These are phyloP conservation scores for Maudiozyma humilis DNA, from an alignment of 1,139 yeast genomes.

Conservation along the genomic window DNA sequence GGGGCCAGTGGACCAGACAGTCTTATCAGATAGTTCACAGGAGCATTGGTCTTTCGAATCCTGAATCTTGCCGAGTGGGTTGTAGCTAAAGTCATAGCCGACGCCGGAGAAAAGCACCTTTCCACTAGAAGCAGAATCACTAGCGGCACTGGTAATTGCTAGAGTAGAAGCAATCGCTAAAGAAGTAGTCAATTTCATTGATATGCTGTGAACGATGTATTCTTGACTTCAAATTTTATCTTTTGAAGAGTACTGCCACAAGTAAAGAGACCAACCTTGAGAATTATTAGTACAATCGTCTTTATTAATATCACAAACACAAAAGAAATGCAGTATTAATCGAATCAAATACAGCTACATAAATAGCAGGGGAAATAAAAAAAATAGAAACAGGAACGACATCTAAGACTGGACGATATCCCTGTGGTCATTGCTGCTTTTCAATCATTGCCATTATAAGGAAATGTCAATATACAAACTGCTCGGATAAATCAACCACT, in stretches of 20 bases:
- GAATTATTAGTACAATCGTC: no score
- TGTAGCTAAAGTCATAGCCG: constrained; percentile 57
- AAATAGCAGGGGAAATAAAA: not conserved
- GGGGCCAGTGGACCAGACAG: constrained; percentile 37
- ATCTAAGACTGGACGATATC: not conserved
- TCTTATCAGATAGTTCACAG: constrained; percentile 34
- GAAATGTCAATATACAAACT: not conserved
- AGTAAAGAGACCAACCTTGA: no score
- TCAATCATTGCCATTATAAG: not conserved
- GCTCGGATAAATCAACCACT: not conserved
- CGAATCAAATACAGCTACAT: not conserved
- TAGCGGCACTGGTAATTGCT: not conserved
- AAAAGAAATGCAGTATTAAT: not conserved
- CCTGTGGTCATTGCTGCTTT: not conserved
- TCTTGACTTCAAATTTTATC: not conserved
- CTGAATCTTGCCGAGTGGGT: constrained; percentile 45
- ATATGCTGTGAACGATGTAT: not conserved
- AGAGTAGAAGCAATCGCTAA: not conserved
- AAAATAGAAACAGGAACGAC: not conserved
- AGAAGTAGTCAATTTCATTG: not conserved
- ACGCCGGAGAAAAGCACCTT: constrained; percentile 47
- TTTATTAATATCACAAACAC: not conserved
- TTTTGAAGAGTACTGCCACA: no score
- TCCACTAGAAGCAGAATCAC: not conserved
- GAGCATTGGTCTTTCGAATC: constrained; percentile 43